A percentile compares a stretch with the other conserved stretches of the same genome.
Evolutionary conservation across 768 basidiomycete genomes (phyloP).

Genomic region (Rhodocollybia butyracea): DNA sequence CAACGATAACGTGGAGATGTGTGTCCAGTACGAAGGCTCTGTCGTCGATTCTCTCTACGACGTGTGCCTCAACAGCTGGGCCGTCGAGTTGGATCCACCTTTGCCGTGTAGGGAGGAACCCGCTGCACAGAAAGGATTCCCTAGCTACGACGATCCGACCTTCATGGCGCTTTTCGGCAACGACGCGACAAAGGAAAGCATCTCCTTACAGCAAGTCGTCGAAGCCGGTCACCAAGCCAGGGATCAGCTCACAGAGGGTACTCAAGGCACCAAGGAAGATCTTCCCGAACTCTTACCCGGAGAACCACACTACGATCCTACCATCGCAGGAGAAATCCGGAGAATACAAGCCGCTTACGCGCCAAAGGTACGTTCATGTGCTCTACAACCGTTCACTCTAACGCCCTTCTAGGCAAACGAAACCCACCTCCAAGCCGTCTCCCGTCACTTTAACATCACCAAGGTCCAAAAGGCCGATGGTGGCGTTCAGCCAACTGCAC

Average conservation of each 20-base stretch:
- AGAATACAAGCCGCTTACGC: constrained; percentile 18
- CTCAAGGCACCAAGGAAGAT: no score
- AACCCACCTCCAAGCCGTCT: constrained; percentile 28
- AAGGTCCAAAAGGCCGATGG: constrained; percentile 33
- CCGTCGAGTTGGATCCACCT: constrained; percentile 52
- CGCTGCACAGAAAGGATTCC: constrained; percentile 30
- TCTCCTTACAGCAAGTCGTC: background rate
- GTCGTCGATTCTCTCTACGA: constrained; percentile 71
- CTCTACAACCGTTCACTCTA: no score
- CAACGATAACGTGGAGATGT: constrained; percentile 25
- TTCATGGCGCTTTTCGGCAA: background rate
- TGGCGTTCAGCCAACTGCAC: constrained; percentile 26
- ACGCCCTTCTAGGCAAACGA: no score
- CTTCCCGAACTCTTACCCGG: constrained; percentile 17
- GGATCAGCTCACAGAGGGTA: no score
- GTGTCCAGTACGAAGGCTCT: constrained; percentile 59
- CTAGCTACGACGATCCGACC: constrained; percentile 30
- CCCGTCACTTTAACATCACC: constrained; percentile 32
- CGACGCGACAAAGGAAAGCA: background rate
- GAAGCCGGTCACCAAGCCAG: background rate
- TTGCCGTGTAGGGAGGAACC: constrained; percentile 36
- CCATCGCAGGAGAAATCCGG: constrained; percentile 20
- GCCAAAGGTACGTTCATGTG: no score
- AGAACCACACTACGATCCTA: constrained; percentile 20
- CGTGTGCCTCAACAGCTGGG: constrained; percentile 59